Base-by-base conservation (phyloP, 805 yeast genomes). In the Starmerella vitae region DNA sequence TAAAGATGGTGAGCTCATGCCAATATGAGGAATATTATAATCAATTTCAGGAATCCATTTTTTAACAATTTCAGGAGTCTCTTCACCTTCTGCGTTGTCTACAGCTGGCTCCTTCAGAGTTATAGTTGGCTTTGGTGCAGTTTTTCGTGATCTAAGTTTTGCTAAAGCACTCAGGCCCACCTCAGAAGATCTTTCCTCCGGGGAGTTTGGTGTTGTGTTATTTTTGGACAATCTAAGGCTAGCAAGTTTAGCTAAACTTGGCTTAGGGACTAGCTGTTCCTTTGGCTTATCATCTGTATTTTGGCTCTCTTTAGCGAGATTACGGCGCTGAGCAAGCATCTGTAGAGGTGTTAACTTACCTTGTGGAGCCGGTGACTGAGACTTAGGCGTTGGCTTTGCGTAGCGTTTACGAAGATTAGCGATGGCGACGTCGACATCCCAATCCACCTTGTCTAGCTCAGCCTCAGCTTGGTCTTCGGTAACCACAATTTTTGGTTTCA, bases 401-500 rank as follows among this genome's bases (percentile, higher is more conserved):
- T 33, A 20, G n/a, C 32, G 26, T 17, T 39, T 37, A 34, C 54
- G 44, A 14, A 44, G 26, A 20, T 35, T 41, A 20, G 46, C 50
- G 13, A 53, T 45, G 13, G 58, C 53, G 5, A 41, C 46, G 21
- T 51, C 55, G 17, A 48, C 41, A 35, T 53, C 57, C 37, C 46
- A 47, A 38, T 51, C 57, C 21, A 30, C 38, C 33, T 39, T 39
- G 20, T 51, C 53, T 20, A 51, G 46, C 25, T 47, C 51, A 22
- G 43, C 48, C 36, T 37, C 42, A 14, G 50, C 54, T 33, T 50
- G 46, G 22, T 40, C 44, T 15, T 36, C 47, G 17, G 32, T 30
- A 17, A 46, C 42, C 19, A 32, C 19, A 14, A 27, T 33, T 12
- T 27, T 7, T 25, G 52, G 39, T 37, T 44, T 44, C 37, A 43